Evolutionary conservation across 305 asterid species (phyloP), one percentile per base, ranked within the genome.

Genomic region (Solanum hybrid): DNA sequence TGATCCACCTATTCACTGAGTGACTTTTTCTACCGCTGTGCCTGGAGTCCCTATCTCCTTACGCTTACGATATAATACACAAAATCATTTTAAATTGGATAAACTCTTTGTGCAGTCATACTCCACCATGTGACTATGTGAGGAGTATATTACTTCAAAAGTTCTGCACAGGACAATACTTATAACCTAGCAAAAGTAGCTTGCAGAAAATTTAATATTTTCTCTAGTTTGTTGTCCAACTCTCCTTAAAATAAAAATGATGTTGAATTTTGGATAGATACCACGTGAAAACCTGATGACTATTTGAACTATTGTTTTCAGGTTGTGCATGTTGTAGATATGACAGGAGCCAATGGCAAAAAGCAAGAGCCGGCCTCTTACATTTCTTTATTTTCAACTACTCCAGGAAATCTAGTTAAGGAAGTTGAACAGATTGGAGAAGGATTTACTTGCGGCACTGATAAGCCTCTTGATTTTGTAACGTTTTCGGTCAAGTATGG

Each of bases 271-370:
- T 31, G 19, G 27, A 42, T 13, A 22, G 26, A 26, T 71, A 76
- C 32, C 51, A 85, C n/a, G 85, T 32, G 86, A 42, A 81, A 81
- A 81, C 45, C 10, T 27, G 71, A 81, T 81, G 26, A 81, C 32
- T 81, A 27, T 81, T 80, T 42, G 71, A 42, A 42, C 86, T 45
- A 42, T 27, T 81, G 17, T 81, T 42, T 88, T 88, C 95, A 96
- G 99, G 96, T 95, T 45, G 99, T 97, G 90, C 99, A 97, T 86
- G 98, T 96, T 34, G 97, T 97, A 89, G 97, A 96, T 91, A 91
- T 95, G 80, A 92, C 92, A 3, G 94, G 92, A 89, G 78, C 34
- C 15, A 86, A 80, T n/a, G 90, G 85, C 45, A 93, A 90, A 87
- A 92, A 90, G 64, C 87, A 51, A 22, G 97, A 94, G 89, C 98